Evolutionary conservation across 202 grass and related monocot genomes (phyloP).

Genomic region (Hordeum pubiflorum): DNA sequence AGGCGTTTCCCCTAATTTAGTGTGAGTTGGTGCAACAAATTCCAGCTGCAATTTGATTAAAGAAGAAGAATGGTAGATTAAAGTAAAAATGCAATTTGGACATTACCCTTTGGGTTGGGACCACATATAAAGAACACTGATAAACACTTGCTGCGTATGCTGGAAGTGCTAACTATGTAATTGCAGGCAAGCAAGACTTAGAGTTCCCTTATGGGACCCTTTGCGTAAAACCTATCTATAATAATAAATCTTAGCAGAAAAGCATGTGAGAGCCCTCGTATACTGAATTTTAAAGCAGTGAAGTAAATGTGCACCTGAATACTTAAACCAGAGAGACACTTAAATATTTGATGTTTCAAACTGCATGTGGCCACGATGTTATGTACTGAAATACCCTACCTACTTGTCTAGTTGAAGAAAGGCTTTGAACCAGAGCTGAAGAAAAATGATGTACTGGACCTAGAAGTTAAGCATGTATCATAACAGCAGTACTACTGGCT

Average conservation of each 20-base stretch:
- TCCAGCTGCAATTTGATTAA: constrained; percentile 12
- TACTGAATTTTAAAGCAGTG: background rate
- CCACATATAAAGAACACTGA: background rate
- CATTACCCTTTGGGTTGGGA: constrained; percentile 11
- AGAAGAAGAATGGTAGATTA: background rate
- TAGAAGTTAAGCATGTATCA: background rate
- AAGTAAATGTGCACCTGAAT: background rate
- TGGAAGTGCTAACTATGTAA: background rate
- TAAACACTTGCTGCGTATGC: background rate
- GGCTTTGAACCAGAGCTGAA: background rate
- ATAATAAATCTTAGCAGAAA: background rate
- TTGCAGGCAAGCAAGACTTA: background rate
- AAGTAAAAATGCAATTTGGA: constrained; percentile 1
- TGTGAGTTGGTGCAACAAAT: constrained; percentile 27
- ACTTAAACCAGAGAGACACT: background rate
- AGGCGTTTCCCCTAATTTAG: background rate
- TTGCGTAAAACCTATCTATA: background rate
- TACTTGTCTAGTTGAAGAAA: background rate
- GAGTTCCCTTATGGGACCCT: background rate
- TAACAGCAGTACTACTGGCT: background rate
- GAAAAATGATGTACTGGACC: constrained; percentile 1
- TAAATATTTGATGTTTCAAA: background rate
- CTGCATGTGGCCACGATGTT: background rate
- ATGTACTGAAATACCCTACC: constrained; percentile 3
- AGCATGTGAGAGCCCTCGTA: background rate